Base-by-base conservation (phyloP, 1,139 yeast genomes). In the Pichia sp. region DNA sequence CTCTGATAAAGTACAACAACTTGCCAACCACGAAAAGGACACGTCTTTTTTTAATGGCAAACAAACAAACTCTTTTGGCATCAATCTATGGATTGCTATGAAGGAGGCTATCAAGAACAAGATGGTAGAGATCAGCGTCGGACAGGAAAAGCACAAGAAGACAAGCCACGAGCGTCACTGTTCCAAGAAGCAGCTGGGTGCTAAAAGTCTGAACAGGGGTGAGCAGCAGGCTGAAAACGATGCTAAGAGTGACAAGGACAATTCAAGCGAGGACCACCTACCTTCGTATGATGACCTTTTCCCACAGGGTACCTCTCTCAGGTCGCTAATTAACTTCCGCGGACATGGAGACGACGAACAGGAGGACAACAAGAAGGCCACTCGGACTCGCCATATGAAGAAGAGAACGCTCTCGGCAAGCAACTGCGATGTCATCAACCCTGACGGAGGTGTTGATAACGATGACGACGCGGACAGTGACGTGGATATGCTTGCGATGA, bases 281-380 rank as follows among this genome's bases (percentile, higher is more conserved):
- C 96, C 96, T 11, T 78, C 84, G 41, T 90, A 90, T 64, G 92
- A 88, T 60, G 97, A 90, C 60, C 77, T 90, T 52, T 90, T 84
- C 76, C 97, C 97, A 15, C 75, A 77, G 55, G 85, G 82, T 1
- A 73, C 75, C 2, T 69, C 70, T 31, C 76, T 53, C 70, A 76
- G 70, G 58, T 74, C 62, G 49, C 65, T 62, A 58, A 70, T 64
- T 73, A 79, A 66, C 53, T 58, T 59, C 61, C 55, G 53, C 55
- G 64, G 66, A 36, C 59, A 59, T 59, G 53, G 50, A 10, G 49
- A 47, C 16, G 49, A 49, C 19, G 32, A 34, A 30, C 41, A 26
- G n/a, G 15, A 38, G 8, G 16, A 16, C 36, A 13, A 7, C n/a
- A 31, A 45, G 11, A 8, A 38, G 38, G 15, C 10, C n/a, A 23